Base-by-base conservation (phyloP, 2,329 filamentous ascomycete species). In the Fusarium verrucosum region DNA sequence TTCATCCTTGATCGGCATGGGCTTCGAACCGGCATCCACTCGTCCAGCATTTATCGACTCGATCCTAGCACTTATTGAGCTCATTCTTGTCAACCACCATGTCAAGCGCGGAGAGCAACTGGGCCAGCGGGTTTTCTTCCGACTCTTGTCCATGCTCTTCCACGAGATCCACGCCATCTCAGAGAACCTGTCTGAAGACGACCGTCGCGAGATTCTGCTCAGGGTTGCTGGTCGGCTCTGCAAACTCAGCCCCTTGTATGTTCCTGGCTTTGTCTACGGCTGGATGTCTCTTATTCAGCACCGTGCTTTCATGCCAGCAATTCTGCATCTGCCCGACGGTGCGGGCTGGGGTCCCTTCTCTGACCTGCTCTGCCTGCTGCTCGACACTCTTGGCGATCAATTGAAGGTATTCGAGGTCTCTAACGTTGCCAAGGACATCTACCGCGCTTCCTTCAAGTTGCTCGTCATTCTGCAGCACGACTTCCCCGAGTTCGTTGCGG, bases 391-490 rank as follows among this genome's bases (percentile, higher is more conserved):
- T 28, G 90, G 91, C 26, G 89, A 94, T 67, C 85, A 95, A 62
- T 82, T 97, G 65, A 95, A 94, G 77, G 85, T 88, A 10, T 80
- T 89, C 25, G 88, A 88, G 56, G 84, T 92, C 16, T 83, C 88
- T 5, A 82, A 87, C 30, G 84, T 91, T 46, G 87, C 89, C 30
- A 94, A 92, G 74, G 92, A 94, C 51, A 87, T 96, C 61, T 97
- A 97, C 76, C 89, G 92, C 60, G 92, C 90, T 10, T 87, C 91
- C 2, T 81, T 96, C 43, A 93, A 96, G 73, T 86, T 97, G 58
- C 80, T 98, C 51, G 81, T 96, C 30, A 85, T 96, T 49, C 81
- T 99, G 50, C 92, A 97, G 69, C 95, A 98, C 73, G 95, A 99
- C 76, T 98, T 92, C 77, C 91, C 94, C 0, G 93, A 97, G 54